Evolutionary conservation across 2,329 filamentous ascomycete species (phyloP), one percentile per base, ranked within the genome.

Genomic region (Ceratocystis colombiana): DNA sequence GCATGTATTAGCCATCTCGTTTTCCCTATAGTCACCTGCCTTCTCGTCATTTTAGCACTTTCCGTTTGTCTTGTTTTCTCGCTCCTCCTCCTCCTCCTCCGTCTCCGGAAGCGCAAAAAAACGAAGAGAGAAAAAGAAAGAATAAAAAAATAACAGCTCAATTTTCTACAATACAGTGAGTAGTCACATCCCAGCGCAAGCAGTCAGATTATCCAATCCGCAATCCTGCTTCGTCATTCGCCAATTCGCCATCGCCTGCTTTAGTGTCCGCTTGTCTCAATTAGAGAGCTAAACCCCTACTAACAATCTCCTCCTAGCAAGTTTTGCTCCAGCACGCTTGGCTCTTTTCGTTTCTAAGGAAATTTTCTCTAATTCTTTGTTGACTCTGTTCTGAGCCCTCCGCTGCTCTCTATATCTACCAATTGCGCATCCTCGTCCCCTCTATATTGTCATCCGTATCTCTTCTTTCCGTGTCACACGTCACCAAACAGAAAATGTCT

Each of bases 191-290:
- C 7, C 46, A 48, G 17, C 20, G 45, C 17, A 25, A 6, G n/a
- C 22, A 61, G 33, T 30, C 28, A 20, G 15, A 37, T 44, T 59
- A 46, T 50, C 50, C 61, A 64, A 59, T 65, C 64, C 64, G 50
- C 63, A 57, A 61, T 68, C 66, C 63, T 65, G 64, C 50, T 67
- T 67, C 37, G 65, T 25, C 61, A 64, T 61, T 68, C 61, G 45
- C n/a, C 50, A 59, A 37, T 37, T 65, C 28, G 28, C 46, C 33
- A 37, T 37, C 33, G 33, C 33, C 33, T 22, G 25, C 45, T 64
- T 48, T 46, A 25, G 61, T 25, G 33, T 20, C 28, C 46, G 22
- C 25, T 7, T 30, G 30, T 30, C 30, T 7, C 30, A 30, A 30
- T 3, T 30, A 30, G 30, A 30, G 30, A 30, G 6, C 6, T 30